Percentiles rank a stretch among this genome's conserved stretches.
Conservation (phyloP, 345 rosid species). For the Microcos paniculata region DNA sequence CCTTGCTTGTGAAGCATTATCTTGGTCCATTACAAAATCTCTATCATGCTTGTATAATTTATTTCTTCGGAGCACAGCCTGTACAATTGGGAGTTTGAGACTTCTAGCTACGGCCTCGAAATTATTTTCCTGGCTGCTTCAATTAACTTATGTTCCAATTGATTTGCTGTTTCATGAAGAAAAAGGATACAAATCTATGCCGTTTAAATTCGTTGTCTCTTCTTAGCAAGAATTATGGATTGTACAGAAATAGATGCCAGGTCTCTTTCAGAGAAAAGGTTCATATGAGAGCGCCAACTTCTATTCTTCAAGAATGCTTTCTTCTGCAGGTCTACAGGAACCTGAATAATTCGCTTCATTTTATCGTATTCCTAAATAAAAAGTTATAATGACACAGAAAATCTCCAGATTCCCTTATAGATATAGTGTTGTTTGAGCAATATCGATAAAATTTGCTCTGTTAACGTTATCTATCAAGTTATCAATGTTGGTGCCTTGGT, state of each 20-base stretch:
- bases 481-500: neutral
- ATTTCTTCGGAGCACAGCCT: conserved; percentile 6
- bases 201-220: no score
- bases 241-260: neutral
- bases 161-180: neutral
- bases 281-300: neutral
- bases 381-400: no score
- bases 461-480: no score
- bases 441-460: no score
- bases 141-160: neutral
- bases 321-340: no score
- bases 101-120: neutral
- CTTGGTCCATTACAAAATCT: conserved; percentile 16
- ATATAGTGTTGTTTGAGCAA: no score
- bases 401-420: no score
- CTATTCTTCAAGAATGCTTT: neutral
- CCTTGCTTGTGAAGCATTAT: conserved; percentile 15
- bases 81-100: neutral
- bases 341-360: no score
- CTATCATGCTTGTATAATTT: neutral
- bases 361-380: no score
- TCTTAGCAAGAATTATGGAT: no score
- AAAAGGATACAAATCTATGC: neutral
- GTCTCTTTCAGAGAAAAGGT: neutral
- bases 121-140: neutral